Percentiles rank a stretch among this genome's conserved stretches.
Conservation (phyloP, 768 basidiomycete genomes). For the Leccinum boreale region DNA sequence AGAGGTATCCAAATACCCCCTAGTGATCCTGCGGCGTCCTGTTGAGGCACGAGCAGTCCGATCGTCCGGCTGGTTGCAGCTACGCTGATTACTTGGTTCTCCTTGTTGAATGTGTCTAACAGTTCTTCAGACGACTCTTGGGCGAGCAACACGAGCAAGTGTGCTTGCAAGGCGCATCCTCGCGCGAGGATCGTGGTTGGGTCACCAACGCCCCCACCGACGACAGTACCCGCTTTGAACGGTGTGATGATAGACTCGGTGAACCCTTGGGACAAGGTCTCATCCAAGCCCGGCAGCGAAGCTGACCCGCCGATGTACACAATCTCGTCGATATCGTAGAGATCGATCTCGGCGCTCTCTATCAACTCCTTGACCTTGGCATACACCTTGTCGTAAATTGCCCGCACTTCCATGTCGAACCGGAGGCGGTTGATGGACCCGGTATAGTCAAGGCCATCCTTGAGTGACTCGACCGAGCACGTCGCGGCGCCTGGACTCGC, state of each 20-base stretch:
- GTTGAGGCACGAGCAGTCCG: slow-evolving; percentile 61
- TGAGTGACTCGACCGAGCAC: slow-evolving; percentile 90
- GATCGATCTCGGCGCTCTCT: slow-evolving; percentile 48
- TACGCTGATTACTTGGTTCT: slow-evolving; percentile 39
- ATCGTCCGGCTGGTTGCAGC: slow-evolving; percentile 61
- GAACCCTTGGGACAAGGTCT: slow-evolving; percentile 52
- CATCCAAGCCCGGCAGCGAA: slow-evolving; percentile 72
- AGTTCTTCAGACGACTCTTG: slow-evolving; percentile 51
- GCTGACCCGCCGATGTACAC: slow-evolving; percentile 78
- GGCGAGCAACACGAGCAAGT: slow-evolving; percentile 50
- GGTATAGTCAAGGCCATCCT: slow-evolving; percentile 90
- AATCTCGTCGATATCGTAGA: slow-evolving; percentile 71
- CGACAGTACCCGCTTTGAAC: slow-evolving; percentile 62
- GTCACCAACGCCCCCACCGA: slow-evolving; percentile 71
- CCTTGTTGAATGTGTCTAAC: slow-evolving; percentile 45
- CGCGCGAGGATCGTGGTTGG: slow-evolving; percentile 75
- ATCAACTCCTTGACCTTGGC: slow-evolving; percentile 52
- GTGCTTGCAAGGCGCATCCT: slow-evolving; percentile 76
- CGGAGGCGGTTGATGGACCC: slow-evolving; percentile 58
- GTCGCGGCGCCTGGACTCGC: slow-evolving; percentile 86
- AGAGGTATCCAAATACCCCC: slow-evolving; percentile 66
- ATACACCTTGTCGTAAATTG: slow-evolving; percentile 58
- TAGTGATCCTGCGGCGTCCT: slow-evolving; percentile 36
- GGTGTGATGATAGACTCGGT: slow-evolving; percentile 60
- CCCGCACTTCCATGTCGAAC: slow-evolving; percentile 56